Base-by-base conservation (phyloP, 345 rosid species). In the Bruguiera gymnorhiza region DNA sequence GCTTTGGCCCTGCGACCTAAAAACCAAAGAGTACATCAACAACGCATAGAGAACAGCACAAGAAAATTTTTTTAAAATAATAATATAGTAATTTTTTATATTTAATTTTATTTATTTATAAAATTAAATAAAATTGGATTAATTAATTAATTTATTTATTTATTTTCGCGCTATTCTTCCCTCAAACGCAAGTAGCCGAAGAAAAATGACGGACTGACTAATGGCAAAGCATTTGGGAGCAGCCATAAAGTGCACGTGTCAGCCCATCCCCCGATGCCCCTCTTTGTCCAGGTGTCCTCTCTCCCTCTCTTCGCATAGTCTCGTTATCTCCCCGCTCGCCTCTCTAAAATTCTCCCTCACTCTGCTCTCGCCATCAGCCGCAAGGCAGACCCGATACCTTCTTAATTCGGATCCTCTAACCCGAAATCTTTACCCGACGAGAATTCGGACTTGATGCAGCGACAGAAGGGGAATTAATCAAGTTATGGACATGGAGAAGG, bases 161-260 rank as follows among this genome's bases (percentile, higher is more conserved):
- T 4, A 31, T 31, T 31, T 31, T 31, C 32, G 36, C 1, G 36
- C 36, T 34, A 34, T 6, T 34, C 1, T 34, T 34, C 36, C 36
- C 36, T 34, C 8, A 34, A 34, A 34, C 7, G 36, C 36, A 34
- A 34, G 8, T 6, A 6, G 36, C 36, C 1, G 8, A 34, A 6
- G 36, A 34, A 34, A 34, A 34, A 32, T 0, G 7, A 32, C 7
- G 6, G 7, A 32, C 7, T 32, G 10, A 34, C 9, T 34, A 34
- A 34, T 34, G 1, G 2, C 37, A 34, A 7, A 34, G 54, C 66
- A 74, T 69, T 79, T 51, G 68, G 77, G 46, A 36, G 0, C 19
- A 23, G 70, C 73, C 74, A 66, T 69, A 69, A 54, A 1, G 8
- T 34, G 71, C 83, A 85, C 89, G 86, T 79, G 86, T 69, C 81